Evolutionary conservation across 352 stramenopile species (phyloP).

Genomic region (Phytophthora cactorum): DNA sequence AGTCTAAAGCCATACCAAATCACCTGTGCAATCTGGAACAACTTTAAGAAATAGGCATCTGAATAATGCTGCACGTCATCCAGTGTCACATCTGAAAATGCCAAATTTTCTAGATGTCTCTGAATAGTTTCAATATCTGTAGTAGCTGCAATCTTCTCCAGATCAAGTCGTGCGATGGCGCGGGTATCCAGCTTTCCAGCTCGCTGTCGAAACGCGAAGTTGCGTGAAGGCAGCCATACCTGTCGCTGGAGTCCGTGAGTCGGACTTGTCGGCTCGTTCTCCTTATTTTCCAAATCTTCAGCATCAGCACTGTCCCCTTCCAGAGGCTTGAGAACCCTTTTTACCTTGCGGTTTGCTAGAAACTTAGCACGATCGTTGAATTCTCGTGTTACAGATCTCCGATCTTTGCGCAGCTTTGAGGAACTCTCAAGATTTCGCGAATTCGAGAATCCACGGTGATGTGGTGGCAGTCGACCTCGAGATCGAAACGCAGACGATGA

Average conservation of each 20-base stretch:
- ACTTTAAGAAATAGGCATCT: constrained; percentile 85
- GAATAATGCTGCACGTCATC: constrained; percentile 88
- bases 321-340: background rate
- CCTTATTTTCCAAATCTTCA: constrained; percentile 26
- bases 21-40: constrained; percentile 88
- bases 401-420: constrained; percentile 10
- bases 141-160: constrained; percentile 74
- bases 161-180: constrained; percentile 69
- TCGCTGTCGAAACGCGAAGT: constrained; percentile 78
- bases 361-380: constrained; percentile 37
- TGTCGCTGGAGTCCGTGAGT: constrained; percentile 36
- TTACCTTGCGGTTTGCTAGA: constrained; percentile 29
- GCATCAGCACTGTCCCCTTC: constrained; percentile 10
- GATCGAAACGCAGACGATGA: constrained; percentile 12
- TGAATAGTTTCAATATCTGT: constrained; percentile 83
- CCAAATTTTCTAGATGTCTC: constrained; percentile 78
- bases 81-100: constrained; percentile 82
- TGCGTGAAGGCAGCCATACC: constrained; percentile 74
- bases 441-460: constrained; percentile 4
- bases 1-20: background rate
- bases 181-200: constrained; percentile 79
- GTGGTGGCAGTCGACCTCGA: constrained; percentile 1
- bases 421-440: constrained; percentile 2
- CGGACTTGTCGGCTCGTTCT: constrained; percentile 16
- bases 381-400: constrained; percentile 11